phyloP scores from a whole-genome alignment of 768 basidiomycete species.

The Termitomyces bulborhizus region DNA sequence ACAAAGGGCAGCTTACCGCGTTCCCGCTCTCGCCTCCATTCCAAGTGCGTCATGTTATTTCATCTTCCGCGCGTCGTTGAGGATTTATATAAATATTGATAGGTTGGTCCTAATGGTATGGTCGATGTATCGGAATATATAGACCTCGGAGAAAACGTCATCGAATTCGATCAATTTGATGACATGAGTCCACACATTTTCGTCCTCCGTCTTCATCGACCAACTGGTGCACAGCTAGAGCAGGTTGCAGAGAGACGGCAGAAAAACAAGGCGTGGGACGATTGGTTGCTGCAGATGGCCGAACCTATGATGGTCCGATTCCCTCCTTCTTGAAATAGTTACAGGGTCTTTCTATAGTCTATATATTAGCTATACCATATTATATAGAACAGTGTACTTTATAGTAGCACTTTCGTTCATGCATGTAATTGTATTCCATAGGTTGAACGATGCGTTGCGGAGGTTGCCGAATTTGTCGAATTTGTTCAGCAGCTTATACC shows the following conservation, averaged over 20 bases:
- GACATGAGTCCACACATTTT: constrained; percentile 41
- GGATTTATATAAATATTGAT: background rate
- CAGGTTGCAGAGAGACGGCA: constrained; percentile 22
- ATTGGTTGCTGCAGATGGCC: constrained; percentile 29
- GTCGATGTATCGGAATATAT: constrained; percentile 48
- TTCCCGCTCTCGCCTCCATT: constrained; percentile 40
- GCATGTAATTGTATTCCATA: background rate
- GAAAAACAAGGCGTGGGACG: constrained; percentile 34
- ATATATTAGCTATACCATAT: background rate
- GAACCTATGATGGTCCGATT: constrained; percentile 24
- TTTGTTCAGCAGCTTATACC: background rate
- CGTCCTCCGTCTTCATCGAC: constrained; percentile 43
- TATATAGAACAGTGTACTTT: background rate
- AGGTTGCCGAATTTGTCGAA: background rate
- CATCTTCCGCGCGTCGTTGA: background rate
- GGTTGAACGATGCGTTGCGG: background rate
- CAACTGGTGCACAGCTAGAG: constrained; percentile 38
- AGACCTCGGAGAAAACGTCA: constrained; percentile 30
- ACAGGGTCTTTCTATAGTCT: background rate
- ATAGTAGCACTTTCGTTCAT: background rate
- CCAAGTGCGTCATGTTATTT: constrained; percentile 19
- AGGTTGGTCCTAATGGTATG: constrained; percentile 42
- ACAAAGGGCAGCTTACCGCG: constrained; percentile 19
- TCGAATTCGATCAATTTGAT: constrained; percentile 35
- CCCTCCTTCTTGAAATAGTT: background rate